phyloP scores from a whole-genome alignment of 2,329 filamentous ascomycete genomes.

The Aschersonia sp. region DNA sequence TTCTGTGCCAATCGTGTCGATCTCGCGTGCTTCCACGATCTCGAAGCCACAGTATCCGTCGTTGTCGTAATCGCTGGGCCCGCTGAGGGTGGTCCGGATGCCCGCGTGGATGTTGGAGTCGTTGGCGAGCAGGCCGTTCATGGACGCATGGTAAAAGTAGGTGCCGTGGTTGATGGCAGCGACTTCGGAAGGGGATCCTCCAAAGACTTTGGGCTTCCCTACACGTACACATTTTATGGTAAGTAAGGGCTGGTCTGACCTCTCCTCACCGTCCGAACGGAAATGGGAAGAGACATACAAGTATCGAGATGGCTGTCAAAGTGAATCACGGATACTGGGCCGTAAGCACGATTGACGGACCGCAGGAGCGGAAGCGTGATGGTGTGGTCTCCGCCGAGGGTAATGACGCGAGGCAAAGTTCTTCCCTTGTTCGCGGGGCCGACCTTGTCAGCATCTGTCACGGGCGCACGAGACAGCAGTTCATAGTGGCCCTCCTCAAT shows the following conservation, averaged over 20 bases:
- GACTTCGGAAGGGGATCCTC: constrained; percentile 61
- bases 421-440: constrained; percentile 59
- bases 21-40: constrained; percentile 32
- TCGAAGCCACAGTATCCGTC: constrained; percentile 10
- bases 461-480: constrained; percentile 56
- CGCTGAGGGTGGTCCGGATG: constrained; percentile 57
- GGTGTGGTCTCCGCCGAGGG: constrained; percentile 51
- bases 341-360: constrained; percentile 46
- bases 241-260: too few species aligned
- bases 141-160: constrained; percentile 11
- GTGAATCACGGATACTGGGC: constrained; percentile 45
- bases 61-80: constrained; percentile 14
- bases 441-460: constrained; percentile 49
- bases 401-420: constrained; percentile 70
- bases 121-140: constrained; percentile 5
- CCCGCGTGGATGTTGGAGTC: constrained; percentile 67
- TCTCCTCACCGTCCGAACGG: too few species aligned
- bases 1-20: constrained; percentile 59
- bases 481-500: constrained; percentile 75
- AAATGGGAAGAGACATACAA: constrained; percentile 26
- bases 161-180: constrained; percentile 27
- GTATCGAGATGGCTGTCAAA: constrained; percentile 54
- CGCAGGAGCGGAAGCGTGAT: constrained; percentile 45
- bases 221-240: background rate
- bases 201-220: constrained; percentile 77